Conservation (phyloP, 345 rosid genomes). For the Heritiera fomes region DNA sequence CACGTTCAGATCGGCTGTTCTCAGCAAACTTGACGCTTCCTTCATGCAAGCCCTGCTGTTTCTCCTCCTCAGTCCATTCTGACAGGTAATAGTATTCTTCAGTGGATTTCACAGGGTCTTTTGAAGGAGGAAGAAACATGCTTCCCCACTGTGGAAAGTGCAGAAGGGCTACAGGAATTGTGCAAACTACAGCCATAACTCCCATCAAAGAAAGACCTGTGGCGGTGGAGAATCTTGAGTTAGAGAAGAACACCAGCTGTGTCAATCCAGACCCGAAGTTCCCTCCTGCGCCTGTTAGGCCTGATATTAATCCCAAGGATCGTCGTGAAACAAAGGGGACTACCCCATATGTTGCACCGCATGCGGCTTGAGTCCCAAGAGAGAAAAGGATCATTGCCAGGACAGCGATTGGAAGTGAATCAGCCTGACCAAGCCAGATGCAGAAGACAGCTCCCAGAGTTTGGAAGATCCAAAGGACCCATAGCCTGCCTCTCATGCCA, state of each 20-base stretch:
- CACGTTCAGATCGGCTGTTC: slow-evolving; percentile 76
- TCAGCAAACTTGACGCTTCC: slow-evolving; percentile 72
- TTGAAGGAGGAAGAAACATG: slow-evolving; percentile 65
- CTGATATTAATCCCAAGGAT: slow-evolving; percentile 74
- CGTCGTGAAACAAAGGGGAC: slow-evolving; percentile 78
- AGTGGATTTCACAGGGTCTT: slow-evolving; percentile 37
- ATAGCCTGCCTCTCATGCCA: slow-evolving; percentile 83
- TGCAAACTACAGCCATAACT: slow-evolving; percentile 56
- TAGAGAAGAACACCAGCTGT: slow-evolving; percentile 62
- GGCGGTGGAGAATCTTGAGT: slow-evolving; percentile 52
- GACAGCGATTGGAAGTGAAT: slow-evolving; percentile 64
- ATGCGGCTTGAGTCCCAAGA: slow-evolving; percentile 76
- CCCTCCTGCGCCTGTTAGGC: slow-evolving; percentile 84
- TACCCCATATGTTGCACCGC: slow-evolving; percentile 79
- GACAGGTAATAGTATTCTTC: slow-evolving; percentile 64
- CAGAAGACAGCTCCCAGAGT: slow-evolving; percentile 75
- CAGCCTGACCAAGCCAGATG: slow-evolving; percentile 70
- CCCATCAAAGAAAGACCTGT: slow-evolving; percentile 72
- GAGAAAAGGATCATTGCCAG: slow-evolving; percentile 79
- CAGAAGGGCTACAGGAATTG: slow-evolving; percentile 59
- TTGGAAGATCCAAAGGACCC: slow-evolving; percentile 76
- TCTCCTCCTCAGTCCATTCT: slow-evolving; percentile 78
- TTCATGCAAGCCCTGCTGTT: slow-evolving; percentile 56
- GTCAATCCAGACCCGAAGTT: slow-evolving; percentile 85
- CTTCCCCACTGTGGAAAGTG: slow-evolving; percentile 91